These are phyloP conservation scores for Mallotus nudiflorus DNA, from an alignment of 345 rosid genomes.

Conservation along the genomic window DNA sequence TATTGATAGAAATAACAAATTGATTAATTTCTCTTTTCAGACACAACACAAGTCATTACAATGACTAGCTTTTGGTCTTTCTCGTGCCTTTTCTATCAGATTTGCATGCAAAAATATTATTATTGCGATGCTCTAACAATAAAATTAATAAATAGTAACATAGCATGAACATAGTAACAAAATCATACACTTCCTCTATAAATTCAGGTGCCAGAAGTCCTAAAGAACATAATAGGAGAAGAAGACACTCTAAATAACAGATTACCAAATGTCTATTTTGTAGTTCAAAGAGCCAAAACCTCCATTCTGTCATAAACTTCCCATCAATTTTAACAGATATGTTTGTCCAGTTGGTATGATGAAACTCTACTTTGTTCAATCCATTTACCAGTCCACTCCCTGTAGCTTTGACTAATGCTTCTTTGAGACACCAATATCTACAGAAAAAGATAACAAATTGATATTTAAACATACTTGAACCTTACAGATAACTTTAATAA, in stretches of 20 bases:
- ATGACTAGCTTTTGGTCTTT: no score
- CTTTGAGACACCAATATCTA: constrained; percentile 76
- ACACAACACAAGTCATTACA: no score
- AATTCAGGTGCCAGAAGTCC: not conserved
- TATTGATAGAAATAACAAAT: not conserved
- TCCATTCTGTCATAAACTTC: constrained; percentile 39
- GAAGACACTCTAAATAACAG: not conserved
- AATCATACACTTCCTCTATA: not conserved
- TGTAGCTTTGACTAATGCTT: constrained; percentile 70
- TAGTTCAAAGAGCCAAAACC: constrained; percentile 53
- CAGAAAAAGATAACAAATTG: not conserved
- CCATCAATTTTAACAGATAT: constrained; percentile 48
- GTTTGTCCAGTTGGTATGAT: constrained; percentile 51
- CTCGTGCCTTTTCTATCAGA: no score
- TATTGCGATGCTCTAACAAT: no score
- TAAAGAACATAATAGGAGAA: not conserved
- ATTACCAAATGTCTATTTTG: constrained; percentile 47
- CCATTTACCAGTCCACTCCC: constrained; percentile 54
- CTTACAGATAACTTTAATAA: not conserved
- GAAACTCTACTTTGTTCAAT: constrained; percentile 57
- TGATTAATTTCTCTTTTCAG: not conserved
- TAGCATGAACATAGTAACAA: not conserved
- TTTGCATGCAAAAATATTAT: not conserved
- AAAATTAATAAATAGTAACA: no score
- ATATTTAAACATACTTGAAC: not conserved